Evolutionary conservation across 75 land plant species (phyloP).

Genomic region (Selaginella tamariscina): DNA sequence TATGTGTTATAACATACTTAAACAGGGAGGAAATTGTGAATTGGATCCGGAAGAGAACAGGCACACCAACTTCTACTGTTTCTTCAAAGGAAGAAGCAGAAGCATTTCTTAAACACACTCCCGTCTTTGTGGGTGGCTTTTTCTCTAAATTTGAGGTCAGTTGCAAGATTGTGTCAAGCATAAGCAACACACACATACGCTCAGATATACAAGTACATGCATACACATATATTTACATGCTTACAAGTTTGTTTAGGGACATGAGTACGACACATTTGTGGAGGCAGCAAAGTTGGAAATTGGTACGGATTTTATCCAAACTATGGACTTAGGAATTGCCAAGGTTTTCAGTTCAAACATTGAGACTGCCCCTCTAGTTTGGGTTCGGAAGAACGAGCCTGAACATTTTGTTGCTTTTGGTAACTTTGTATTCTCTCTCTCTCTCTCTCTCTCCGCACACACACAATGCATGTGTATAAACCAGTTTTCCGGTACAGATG

Average conservation of each 20-base stretch:
- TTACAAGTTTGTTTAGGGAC: conserved; percentile 38
- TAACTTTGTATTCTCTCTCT: conserved; percentile 23
- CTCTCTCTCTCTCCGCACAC: not conserved
- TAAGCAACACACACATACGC: not conserved
- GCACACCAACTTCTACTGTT: conserved; percentile 49
- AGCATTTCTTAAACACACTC: conserved; percentile 37
- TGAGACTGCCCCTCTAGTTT: conserved; percentile 32
- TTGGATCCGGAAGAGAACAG: conserved; percentile 81
- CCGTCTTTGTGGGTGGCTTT: conserved; percentile 39
- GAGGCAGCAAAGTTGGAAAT: conserved; percentile 53
- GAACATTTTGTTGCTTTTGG: conserved; percentile 57
- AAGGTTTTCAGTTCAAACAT: conserved; percentile 36
- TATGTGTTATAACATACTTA: too few relatives aligned
- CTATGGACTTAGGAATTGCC: conserved; percentile 38
- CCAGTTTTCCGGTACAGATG: too few relatives aligned
- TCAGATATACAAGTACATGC: not conserved
- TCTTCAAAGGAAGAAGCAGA: conserved; percentile 44
- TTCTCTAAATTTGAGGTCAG: conserved; percentile 64
- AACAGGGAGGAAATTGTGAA: conserved; percentile 74
- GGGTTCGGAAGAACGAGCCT: conserved; percentile 63
- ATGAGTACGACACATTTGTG: conserved; percentile 56
- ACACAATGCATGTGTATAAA: too few relatives aligned
- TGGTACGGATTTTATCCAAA: conserved; percentile 82
- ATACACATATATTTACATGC: not conserved
- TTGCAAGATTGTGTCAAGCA: conserved; percentile 1